Conservation (phyloP, 2,329 filamentous ascomycete genomes). For the Nectriaceae sp. region DNA sequence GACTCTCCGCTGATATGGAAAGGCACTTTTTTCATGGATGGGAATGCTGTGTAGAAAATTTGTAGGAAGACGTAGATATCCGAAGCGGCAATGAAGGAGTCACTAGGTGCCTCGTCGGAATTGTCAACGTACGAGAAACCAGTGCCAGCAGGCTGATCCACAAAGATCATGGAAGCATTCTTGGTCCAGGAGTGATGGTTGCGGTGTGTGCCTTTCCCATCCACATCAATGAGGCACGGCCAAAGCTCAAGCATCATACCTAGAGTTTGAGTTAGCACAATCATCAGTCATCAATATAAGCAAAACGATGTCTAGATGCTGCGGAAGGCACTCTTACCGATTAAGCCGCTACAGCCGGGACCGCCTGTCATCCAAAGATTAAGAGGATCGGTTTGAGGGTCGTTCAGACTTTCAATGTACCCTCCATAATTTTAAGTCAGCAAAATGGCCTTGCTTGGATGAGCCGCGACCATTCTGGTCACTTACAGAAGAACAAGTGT, state of each 20-base stretch:
- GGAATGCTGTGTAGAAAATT: constrained; percentile 16
- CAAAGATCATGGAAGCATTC: constrained; percentile 23
- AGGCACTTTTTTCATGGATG: constrained; percentile 2
- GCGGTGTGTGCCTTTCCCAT: constrained; percentile 11
- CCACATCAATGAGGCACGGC: constrained; percentile 15
- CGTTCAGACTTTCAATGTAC: constrained; percentile 22
- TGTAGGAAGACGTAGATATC: constrained; percentile 21
- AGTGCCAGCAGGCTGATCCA: constrained; percentile 22
- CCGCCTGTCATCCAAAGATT: constrained; percentile 24
- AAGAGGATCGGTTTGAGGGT: constrained; percentile 14
- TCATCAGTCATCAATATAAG: too few species aligned
- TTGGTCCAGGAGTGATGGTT: constrained; percentile 22
- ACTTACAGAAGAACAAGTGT: constrained; percentile 20
- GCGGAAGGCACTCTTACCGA: constrained; percentile 5
- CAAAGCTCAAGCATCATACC: constrained; percentile 22
- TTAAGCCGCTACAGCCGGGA: constrained; percentile 17
- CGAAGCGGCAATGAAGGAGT: constrained; percentile 20
- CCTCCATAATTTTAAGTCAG: background rate
- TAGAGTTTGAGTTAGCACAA: background rate
- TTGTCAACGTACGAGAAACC: constrained; percentile 25
- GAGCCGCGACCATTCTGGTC: background rate
- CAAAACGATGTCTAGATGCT: background rate
- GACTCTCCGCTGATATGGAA: constrained; percentile 23
- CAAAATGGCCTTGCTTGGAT: background rate
- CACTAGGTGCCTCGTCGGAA: constrained; percentile 7